Evolutionary conservation across 2,329 filamentous ascomycete species (phyloP).

Genomic region (Ophiocordyceps polyrhachis-furcata): DNA sequence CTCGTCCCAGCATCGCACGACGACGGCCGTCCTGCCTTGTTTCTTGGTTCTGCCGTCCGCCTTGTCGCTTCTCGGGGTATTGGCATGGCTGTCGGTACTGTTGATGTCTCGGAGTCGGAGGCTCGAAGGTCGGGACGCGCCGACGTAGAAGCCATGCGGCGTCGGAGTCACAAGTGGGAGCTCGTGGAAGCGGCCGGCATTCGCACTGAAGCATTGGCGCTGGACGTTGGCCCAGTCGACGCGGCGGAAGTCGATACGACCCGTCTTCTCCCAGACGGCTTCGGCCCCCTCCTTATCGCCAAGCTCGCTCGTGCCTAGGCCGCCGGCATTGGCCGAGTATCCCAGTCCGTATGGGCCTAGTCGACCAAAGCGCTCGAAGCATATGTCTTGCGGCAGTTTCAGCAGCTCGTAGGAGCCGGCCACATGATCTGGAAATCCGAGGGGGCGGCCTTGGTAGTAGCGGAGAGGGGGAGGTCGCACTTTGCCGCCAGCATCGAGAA

Average conservation of each 20-base stretch:
- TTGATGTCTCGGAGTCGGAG: not conserved
- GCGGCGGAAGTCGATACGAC: slow-evolving; percentile 57
- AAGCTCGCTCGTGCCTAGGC: slow-evolving; percentile 68
- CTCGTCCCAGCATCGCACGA: slow-evolving; percentile 68
- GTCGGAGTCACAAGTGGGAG: slow-evolving; percentile 19
- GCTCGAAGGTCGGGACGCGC: not conserved
- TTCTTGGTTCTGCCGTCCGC: slow-evolving; percentile 5
- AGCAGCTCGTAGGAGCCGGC: slow-evolving; percentile 77
- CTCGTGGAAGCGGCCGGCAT: slow-evolving; percentile 47
- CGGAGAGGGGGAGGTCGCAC: slow-evolving; percentile 50
- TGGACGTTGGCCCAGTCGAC: slow-evolving; percentile 69
- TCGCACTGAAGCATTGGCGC: slow-evolving; percentile 51
- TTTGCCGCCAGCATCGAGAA: slow-evolving; percentile 48
- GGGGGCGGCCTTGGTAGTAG: slow-evolving; percentile 59
- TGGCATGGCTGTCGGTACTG: slow-evolving; percentile 2
- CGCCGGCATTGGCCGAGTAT: slow-evolving; percentile 61
- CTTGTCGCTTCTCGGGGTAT: slow-evolving; percentile 1
- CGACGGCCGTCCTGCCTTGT: slow-evolving; percentile 43
- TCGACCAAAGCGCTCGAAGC: slow-evolving; percentile 81
- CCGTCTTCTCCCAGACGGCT: slow-evolving; percentile 51
- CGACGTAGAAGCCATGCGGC: slow-evolving; percentile 32
- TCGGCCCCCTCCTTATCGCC: slow-evolving; percentile 70
- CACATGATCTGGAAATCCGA: slow-evolving; percentile 67
- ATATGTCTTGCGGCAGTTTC: slow-evolving; percentile 65
- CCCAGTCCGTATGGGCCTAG: slow-evolving; percentile 81